Evolutionary conservation across 805 yeast genomes (phyloP), one percentile per base, ranked within the genome.

Genomic region (Ogataea nonfermentans): DNA sequence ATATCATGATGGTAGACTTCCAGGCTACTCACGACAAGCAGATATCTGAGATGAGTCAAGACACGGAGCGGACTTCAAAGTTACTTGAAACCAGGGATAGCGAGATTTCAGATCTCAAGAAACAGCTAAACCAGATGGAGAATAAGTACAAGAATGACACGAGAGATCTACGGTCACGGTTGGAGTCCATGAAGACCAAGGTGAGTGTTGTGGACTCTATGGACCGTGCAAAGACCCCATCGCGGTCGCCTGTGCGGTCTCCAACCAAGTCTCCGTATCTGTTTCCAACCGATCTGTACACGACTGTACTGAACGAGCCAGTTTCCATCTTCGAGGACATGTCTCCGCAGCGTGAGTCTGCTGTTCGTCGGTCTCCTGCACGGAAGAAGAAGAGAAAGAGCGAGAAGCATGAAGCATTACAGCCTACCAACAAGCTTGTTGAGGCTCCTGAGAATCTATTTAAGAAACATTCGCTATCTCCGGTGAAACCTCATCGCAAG

Each of bases 101-200:
- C 2, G 35, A 32, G 35, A 11, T 28, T 2, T 23, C 20, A 9
- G 39, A 40, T 11, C 19, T 36, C 24, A 24, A 23, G 25, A 13
- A 12, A 15, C 27, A 42, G 35, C 19, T 40, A 6, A 16, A 22
- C 16, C 29, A 33, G 8, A 17, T 45, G 33, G 47, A 42, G 27
- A 20, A 24, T n/a, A 50, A 49, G 30, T 30, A 47, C 27, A 42
- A 47, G 17, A 31, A 33, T 7, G 51, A 52, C 14, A 35, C 39
- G 5, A 26, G 42, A 25, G 43, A 43, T 26, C 20, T 52, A 32
- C 37, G 46, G 24, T 38, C 44, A 5, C 49, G 42, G 22, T 20
- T 51, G 16, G 57, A 52, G 37, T 41, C 44, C 7, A 41, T 41
- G 38, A 48, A 45, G 41, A 47, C 53, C 15, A 52, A 43, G 32